These are phyloP conservation scores for Erodium texanum DNA, from an alignment of 441 rosid species.

Conservation along the genomic window DNA sequence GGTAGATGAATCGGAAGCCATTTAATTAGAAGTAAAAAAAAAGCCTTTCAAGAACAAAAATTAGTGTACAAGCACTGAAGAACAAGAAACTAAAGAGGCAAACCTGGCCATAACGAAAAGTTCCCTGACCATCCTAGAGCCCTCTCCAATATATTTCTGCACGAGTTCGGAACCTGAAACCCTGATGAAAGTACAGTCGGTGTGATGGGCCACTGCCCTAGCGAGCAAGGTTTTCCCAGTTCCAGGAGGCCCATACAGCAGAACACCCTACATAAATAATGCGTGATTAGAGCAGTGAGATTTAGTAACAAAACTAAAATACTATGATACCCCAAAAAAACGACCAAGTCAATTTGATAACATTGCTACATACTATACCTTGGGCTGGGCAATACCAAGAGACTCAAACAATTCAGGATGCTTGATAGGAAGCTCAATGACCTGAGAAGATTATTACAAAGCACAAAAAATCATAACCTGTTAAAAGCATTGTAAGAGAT, in stretches of 20 bases:
- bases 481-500: background rate
- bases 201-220: conserved; percentile 95
- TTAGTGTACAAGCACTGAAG: too few relatives aligned
- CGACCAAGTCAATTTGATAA: background rate
- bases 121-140: conserved; percentile 95
- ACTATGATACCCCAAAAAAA: background rate
- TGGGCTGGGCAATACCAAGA: conserved; percentile 96
- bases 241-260: conserved; percentile 95
- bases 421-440: conserved; percentile 81
- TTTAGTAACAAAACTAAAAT: background rate
- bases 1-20: background rate
- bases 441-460: conserved; percentile 34
- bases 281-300: background rate
- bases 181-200: conserved; percentile 95
- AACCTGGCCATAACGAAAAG: conserved; percentile 98
- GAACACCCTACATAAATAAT: conserved; percentile 49
- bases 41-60: background rate
- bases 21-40: background rate
- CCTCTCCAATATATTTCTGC: conserved; percentile 94
- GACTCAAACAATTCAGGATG: conserved; percentile 86
- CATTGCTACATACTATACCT: conserved; percentile 28
- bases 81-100: conserved; percentile 16
- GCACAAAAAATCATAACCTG: conserved; percentile 3
- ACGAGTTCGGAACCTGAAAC: conserved; percentile 95
- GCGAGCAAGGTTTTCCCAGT: conserved; percentile 96